Evolutionary conservation across 345 rosid genomes (phyloP), one percentile per base, ranked within the genome.

Genomic region (Hypericum androsaemum): DNA sequence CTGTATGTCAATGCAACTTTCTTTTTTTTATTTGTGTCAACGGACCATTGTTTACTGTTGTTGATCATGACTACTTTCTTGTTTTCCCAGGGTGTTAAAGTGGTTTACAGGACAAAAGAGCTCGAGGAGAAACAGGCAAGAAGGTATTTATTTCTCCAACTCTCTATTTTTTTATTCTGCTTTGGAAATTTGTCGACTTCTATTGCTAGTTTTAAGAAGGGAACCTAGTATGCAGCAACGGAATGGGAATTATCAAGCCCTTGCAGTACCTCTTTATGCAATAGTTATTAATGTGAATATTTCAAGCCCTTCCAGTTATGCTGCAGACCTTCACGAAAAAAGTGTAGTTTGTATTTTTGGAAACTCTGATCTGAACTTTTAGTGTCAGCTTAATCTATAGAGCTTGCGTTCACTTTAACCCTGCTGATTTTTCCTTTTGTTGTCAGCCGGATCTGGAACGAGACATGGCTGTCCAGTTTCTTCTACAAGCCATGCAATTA

Each of bases 401-500:
- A 22, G 32, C 32, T 4, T 22, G 32, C 4, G 1, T 22, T 22
- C 2, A 22, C 1, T 22, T n/a, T 22, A 22, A 22, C 4, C 4
- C 32, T 22, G 32, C 2, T 22, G 32, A 4, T 22, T 22, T 22
- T 1, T 22, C 32, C 32, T 22, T 22, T 22, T 22, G 32, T 50
- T 42, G 37, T 59, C 63, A 92, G 98, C 59, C 94, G 97, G 64
- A 83, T 92, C 28, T 92, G 98, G 98, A 85, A 88, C 12, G 97
- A 92, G 84, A 80, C 88, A 54, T 88, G 98, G 98, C 60, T 92
- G 74, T 45, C 94, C 15, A 78, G 70, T 80, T 92, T 92, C 82
- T 92, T 92, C 71, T 88, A 72, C 77, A 88, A 83, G 70, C 98
- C 97, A 10, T 92, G 97, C 68, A 92, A 88, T 66, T 78, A 88